Evolutionary conservation across 78 protist species (phyloP).

Genomic region (Dictyostelium brefeldianum): DNA sequence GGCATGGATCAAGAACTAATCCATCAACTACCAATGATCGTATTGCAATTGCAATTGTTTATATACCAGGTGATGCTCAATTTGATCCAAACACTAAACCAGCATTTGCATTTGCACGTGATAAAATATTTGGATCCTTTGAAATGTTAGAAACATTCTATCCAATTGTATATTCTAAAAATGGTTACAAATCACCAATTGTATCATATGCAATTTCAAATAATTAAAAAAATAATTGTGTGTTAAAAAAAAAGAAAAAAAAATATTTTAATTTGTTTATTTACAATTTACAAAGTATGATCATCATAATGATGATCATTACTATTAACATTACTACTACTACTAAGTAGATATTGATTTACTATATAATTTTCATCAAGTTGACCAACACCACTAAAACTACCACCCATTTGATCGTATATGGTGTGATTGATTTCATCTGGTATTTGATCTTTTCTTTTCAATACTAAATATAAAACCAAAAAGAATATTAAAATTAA

Average conservation of each 20-base stretch:
- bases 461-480: not conserved
- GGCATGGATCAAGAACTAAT: slow-evolving; percentile 39
- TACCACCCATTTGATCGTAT: too few species aligned
- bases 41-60: slow-evolving; percentile 33
- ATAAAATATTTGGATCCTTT: slow-evolving; percentile 4
- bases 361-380: too few species aligned
- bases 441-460: not conserved
- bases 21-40: not conserved
- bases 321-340: too few species aligned
- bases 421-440: not conserved
- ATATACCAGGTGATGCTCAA: slow-evolving; percentile 8
- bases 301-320: too few species aligned
- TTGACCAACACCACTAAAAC: too few species aligned
- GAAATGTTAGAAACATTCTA: not conserved
- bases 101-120: slow-evolving; percentile 67
- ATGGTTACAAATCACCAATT: slow-evolving; percentile 27
- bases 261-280: too few species aligned
- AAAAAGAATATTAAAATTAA: slow-evolving; percentile 21
- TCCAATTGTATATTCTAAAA: not conserved
- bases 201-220: not conserved
- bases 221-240: too few species aligned
- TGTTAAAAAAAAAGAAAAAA: too few species aligned
- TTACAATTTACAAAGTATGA: too few species aligned
- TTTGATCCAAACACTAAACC: too few species aligned
- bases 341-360: too few species aligned